Base-by-base conservation (phyloP, 2,329 filamentous ascomycete genomes). In the Aureobasidium leucospermi region DNA sequence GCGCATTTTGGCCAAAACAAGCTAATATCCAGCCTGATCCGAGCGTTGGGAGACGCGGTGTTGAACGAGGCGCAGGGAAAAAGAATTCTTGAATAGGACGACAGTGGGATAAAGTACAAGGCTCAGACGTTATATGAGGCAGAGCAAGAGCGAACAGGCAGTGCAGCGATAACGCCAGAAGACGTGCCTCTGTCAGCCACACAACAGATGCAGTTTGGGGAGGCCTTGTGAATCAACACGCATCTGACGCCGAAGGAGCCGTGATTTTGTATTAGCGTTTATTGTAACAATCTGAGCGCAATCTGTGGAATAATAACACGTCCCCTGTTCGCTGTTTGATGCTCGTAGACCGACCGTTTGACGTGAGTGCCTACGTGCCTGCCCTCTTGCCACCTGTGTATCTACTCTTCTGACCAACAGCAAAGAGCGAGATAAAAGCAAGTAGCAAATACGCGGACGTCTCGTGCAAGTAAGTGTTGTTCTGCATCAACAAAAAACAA, bases 301-400 rank as follows among this genome's bases (percentile, higher is more conserved):
- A 45, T 55, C 51, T 55, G 39, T 53, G 34, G 23, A 23, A 23
- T 43, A 55, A 55, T 55, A 45, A 55, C 51, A 55, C 51, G 51
- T 55, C 51, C 39, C 39, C 29, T 32, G 38, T 55, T 23, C 38
- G 38, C 51, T 39, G 49, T 29, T 53, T 53, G 49, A 41, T 32
- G 10, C 51, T 55, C 13, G 38, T 38, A 41, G 49, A 42, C 38
- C 34, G 13, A 28, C 31, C 48, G 19, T 11, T 28, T 39, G 9
- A 32, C 51, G 28, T 32, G 28, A 34, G 16, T 45, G n/a, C 39
- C 28, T 42, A 23, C 13, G 23, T 29, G 16, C 16, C 11, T 16
- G 28, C 28, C 11, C 36, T 53, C 49, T 31, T 32, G 36, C 8
- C 34, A 53, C 32, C 31, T 49, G 8, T 38, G 47, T 28, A 38